Conservation (phyloP, 2,329 filamentous ascomycete species). For the Claviceps maximensis region DNA sequence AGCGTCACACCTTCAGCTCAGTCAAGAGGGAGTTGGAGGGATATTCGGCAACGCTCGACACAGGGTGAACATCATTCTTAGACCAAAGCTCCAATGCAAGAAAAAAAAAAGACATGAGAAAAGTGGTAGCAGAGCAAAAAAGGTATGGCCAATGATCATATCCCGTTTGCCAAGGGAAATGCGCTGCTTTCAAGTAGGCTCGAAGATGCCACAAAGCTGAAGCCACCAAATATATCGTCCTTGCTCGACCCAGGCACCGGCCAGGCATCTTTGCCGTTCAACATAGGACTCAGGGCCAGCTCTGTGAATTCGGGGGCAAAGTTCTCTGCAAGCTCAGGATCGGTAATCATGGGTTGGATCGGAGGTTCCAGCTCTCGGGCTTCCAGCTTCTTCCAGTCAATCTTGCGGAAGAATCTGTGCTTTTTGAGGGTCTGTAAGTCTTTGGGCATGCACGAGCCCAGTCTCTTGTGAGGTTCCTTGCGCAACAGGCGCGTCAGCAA, state of each 20-base stretch:
- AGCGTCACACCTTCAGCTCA: too few relatives aligned
- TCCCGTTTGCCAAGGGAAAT: conserved; percentile 18
- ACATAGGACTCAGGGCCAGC: conserved; percentile 63
- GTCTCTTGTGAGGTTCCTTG: conserved; percentile 82
- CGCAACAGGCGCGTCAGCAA: conserved; percentile 77
- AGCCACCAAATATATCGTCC: conserved; percentile 49
- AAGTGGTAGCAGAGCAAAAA: too few relatives aligned
- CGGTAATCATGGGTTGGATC: conserved; percentile 86
- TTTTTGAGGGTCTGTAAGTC: conserved; percentile 77
- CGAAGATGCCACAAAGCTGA: conserved; percentile 48
- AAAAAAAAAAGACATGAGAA: not conserved
- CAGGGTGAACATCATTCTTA: not conserved
- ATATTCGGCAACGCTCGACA: not conserved
- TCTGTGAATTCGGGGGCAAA: conserved; percentile 89
- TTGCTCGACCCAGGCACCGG: conserved; percentile 23
- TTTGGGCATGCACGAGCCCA: conserved; percentile 79
- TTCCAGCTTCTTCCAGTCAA: conserved; percentile 84
- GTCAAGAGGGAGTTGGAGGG: too few relatives aligned
- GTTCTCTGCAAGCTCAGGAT: conserved; percentile 93
- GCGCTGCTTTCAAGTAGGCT: conserved; percentile 39
- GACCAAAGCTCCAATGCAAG: not conserved
- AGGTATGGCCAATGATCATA: too few relatives aligned
- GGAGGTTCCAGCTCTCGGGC: conserved; percentile 73
- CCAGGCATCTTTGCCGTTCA: conserved; percentile 32
- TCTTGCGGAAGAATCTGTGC: conserved; percentile 93